Conservation (phyloP, 805 yeast genomes). For the Komagataella pseudopastoris region DNA sequence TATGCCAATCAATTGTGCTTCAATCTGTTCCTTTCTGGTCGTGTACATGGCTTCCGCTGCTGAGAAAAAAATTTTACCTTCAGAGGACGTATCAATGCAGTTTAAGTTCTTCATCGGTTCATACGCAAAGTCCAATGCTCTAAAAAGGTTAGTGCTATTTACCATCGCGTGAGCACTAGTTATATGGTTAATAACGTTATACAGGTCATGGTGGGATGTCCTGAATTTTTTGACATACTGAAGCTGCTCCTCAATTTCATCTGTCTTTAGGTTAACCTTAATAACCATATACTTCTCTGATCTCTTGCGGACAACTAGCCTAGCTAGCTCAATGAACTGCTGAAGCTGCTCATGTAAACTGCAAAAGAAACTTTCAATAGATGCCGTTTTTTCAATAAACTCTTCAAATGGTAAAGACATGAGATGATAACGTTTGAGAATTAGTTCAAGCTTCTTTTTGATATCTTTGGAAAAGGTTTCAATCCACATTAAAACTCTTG, state of each 20-base stretch:
- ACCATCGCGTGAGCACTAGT: neutral
- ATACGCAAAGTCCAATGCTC: constrained; percentile 27
- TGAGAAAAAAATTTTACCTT: constrained; percentile 27
- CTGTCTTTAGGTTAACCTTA: constrained; percentile 35
- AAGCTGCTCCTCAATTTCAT: constrained; percentile 26
- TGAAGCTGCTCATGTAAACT: constrained; percentile 50
- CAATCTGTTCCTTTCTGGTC: constrained; percentile 28
- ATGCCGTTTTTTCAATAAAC: constrained; percentile 20
- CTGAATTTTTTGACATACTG: constrained; percentile 32
- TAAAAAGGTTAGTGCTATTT: constrained; percentile 5
- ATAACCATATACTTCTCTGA: constrained; percentile 59
- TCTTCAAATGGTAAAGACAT: constrained; percentile 27
- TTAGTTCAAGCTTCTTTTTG: constrained; percentile 24
- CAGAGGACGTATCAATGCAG: constrained; percentile 21
- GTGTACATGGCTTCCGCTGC: constrained; percentile 26
- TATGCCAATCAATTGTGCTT: constrained; percentile 25
- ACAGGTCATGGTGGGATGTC: constrained; percentile 35
- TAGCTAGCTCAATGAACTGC: constrained; percentile 48
- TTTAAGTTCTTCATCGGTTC: constrained; percentile 22
- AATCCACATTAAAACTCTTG: constrained; percentile 48
- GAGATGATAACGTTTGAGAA: constrained; percentile 23
- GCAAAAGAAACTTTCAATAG: constrained; percentile 21
- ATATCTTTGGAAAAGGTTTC: constrained; percentile 54
- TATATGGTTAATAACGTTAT: constrained; percentile 6
- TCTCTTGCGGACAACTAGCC: constrained; percentile 66